Percentiles rank a stretch among this genome's conserved stretches.
Evolutionary conservation across 2,329 filamentous ascomycete species (phyloP).

Genomic region (Tolypocladium paradoxum): DNA sequence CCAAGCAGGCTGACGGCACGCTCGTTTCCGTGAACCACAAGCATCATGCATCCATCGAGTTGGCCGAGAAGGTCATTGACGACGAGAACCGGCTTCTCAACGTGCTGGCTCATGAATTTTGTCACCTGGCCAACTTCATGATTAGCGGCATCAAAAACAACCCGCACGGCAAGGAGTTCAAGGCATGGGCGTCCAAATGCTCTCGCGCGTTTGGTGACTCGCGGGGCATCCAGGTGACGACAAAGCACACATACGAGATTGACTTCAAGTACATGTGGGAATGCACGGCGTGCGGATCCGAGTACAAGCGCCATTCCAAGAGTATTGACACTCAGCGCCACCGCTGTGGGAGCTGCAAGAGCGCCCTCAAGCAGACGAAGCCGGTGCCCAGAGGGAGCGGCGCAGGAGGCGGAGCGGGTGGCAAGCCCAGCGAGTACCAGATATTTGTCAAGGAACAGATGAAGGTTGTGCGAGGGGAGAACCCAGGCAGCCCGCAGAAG

Average conservation of each 20-base stretch:
- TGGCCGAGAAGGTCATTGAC: slow-evolving; percentile 81
- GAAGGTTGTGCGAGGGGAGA: slow-evolving; percentile 43
- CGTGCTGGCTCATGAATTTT: slow-evolving; percentile 93
- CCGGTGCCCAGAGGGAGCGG: slow-evolving; percentile 45
- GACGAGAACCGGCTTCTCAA: slow-evolving; percentile 69
- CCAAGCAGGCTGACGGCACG: slow-evolving; percentile 13
- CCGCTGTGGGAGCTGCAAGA: slow-evolving; percentile 68
- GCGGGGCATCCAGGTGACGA: slow-evolving; percentile 67
- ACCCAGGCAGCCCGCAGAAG: slow-evolving; percentile 49
- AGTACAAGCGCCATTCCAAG: slow-evolving; percentile 76
- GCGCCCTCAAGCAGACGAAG: slow-evolving; percentile 62
- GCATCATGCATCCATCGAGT: slow-evolving; percentile 70
- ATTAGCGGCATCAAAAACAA: slow-evolving; percentile 62
- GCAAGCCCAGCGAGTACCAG: slow-evolving; percentile 33
- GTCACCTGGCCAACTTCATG: slow-evolving; percentile 89
- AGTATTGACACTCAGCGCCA: slow-evolving; percentile 66
- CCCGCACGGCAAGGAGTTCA: slow-evolving; percentile 79
- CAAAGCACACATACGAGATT: slow-evolving; percentile 82
- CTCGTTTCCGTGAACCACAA: slow-evolving; percentile 22
- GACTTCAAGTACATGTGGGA: slow-evolving; percentile 88
- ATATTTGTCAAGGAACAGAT: slow-evolving; percentile 57
- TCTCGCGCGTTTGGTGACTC: slow-evolving; percentile 41
- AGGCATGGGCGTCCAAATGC: slow-evolving; percentile 54
- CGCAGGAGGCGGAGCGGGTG: slow-evolving; percentile 6
- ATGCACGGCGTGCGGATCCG: slow-evolving; percentile 56